A percentile compares a stretch with the other conserved stretches of the same genome.
phyloP scores from a whole-genome alignment of 208 protist species.

The Acanthamoeba divionensis region DNA sequence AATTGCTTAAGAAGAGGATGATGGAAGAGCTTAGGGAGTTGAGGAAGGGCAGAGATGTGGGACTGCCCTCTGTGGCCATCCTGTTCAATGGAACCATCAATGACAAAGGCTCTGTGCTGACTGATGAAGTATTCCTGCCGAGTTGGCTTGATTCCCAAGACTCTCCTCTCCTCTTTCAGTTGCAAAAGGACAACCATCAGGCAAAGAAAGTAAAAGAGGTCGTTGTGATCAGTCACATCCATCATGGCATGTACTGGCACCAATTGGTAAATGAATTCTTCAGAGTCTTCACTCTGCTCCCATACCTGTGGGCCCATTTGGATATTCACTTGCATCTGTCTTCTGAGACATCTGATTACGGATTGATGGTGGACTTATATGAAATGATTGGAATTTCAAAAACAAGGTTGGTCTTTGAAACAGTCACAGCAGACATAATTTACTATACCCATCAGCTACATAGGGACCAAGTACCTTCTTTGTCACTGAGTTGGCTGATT shows the following conservation, averaged over 20 bases:
- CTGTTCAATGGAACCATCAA: neutral
- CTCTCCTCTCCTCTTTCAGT: too few relatives aligned
- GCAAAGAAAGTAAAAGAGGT: slow-evolving; percentile 22
- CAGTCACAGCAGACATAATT: neutral
- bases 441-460: neutral
- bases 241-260: slow-evolving; percentile 47
- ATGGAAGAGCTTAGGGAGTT: too few relatives aligned
- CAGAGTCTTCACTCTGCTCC: neutral
- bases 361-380: too few relatives aligned
- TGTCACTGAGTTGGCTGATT: neutral
- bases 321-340: neutral
- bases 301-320: neutral
- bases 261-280: neutral
- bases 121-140: neutral
- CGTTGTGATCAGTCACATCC: slow-evolving; percentile 4
- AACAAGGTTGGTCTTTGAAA: too few relatives aligned
- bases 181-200: too few relatives aligned
- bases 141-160: neutral
- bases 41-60: neutral
- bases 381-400: too few relatives aligned
- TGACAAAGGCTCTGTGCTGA: neutral
- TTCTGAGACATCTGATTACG: too few relatives aligned
- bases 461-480: neutral
- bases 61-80: neutral
- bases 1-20: too few relatives aligned